Percentiles rank a stretch among this genome's conserved stretches.
Conservation (phyloP, 2,329 filamentous ascomycete genomes). For the Paramyrothecium sp. region DNA sequence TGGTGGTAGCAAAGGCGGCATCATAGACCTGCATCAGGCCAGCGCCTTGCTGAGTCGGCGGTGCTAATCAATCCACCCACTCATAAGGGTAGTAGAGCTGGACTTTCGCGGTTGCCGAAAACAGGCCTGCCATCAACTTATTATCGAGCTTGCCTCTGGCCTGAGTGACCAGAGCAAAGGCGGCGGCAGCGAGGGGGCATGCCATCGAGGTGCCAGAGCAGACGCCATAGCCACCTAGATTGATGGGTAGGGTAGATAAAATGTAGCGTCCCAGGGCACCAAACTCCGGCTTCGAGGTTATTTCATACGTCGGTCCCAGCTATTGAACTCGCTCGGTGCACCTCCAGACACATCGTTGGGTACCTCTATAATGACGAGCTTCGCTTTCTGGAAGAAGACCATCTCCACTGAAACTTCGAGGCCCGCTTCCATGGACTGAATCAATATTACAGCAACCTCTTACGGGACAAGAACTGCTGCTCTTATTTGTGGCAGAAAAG, state of each 20-base stretch:
- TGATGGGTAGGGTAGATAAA: not conserved
- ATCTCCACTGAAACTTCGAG: too few species aligned
- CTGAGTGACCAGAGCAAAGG: not conserved
- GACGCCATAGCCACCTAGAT: not conserved
- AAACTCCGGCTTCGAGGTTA: not conserved
- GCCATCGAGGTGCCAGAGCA: not conserved
- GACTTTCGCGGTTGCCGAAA: not conserved
- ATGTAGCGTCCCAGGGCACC: not conserved
- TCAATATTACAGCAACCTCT: too few species aligned
- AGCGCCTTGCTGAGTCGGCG: conserved; percentile 38
- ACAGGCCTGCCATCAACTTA: not conserved
- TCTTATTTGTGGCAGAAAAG: too few species aligned
- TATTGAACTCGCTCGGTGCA: too few species aligned
- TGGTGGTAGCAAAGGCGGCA: conserved; percentile 32
- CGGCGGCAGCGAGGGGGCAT: not conserved
- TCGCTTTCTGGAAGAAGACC: too few species aligned
- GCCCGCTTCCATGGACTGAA: too few species aligned
- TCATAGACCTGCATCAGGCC: conserved; percentile 40
- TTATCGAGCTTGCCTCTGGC: not conserved
- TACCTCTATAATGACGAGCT: too few species aligned
- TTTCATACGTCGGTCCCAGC: not conserved
- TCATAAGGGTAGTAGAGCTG: not conserved
- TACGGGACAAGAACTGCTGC: too few species aligned
- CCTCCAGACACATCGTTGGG: too few species aligned
- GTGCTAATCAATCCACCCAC: not conserved